Percentiles rank a stretch among this genome's conserved stretches.
Conservation (phyloP, 2,329 filamentous ascomycete genomes). For the Colletotrichum filicis region DNA sequence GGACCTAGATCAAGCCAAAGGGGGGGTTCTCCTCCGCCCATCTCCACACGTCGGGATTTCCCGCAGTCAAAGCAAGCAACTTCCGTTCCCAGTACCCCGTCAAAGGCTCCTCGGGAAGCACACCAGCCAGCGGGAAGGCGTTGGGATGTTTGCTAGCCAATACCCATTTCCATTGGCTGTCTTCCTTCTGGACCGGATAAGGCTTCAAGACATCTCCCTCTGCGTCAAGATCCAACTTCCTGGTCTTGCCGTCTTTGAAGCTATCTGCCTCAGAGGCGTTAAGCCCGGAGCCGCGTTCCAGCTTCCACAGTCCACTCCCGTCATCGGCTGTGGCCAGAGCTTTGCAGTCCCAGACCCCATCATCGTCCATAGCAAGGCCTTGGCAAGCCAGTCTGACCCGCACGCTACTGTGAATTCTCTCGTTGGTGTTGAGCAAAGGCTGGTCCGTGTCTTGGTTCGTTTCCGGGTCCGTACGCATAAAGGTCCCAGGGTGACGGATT, state of each 20-base stretch:
- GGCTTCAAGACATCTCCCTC: slow-evolving; percentile 30
- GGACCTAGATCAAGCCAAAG: slow-evolving; percentile 9
- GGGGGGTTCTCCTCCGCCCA: slow-evolving; percentile 9
- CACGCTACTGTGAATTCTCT: slow-evolving; percentile 64
- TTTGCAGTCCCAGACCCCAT: slow-evolving; percentile 55
- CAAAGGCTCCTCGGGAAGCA: slow-evolving; percentile 63
- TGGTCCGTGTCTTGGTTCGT: slow-evolving; percentile 47
- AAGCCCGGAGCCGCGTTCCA: slow-evolving; percentile 45
- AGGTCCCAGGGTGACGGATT: slow-evolving; percentile 58
- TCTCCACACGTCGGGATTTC: slow-evolving; percentile 52
- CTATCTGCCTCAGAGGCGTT: slow-evolving; percentile 45
- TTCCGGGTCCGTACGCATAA: slow-evolving; percentile 55
- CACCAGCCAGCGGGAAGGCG: slow-evolving; percentile 48
- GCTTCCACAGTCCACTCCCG: slow-evolving; percentile 52
- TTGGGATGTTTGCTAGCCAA: slow-evolving; percentile 56
- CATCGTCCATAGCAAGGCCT: slow-evolving; percentile 61
- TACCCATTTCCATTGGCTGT: slow-evolving; percentile 63
- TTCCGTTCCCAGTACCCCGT: slow-evolving; percentile 61
- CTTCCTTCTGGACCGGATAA: slow-evolving; percentile 39
- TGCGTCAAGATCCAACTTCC: slow-evolving; percentile 42
- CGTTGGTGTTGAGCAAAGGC: slow-evolving; percentile 64
- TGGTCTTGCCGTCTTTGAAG: slow-evolving; percentile 43
- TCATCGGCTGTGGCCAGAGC: slow-evolving; percentile 44
- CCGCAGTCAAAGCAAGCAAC: slow-evolving; percentile 56
- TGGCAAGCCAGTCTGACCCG: slow-evolving; percentile 61